Evolutionary conservation across 306 rosid genomes (phyloP).

Genomic region (Fragaria vesca): DNA sequence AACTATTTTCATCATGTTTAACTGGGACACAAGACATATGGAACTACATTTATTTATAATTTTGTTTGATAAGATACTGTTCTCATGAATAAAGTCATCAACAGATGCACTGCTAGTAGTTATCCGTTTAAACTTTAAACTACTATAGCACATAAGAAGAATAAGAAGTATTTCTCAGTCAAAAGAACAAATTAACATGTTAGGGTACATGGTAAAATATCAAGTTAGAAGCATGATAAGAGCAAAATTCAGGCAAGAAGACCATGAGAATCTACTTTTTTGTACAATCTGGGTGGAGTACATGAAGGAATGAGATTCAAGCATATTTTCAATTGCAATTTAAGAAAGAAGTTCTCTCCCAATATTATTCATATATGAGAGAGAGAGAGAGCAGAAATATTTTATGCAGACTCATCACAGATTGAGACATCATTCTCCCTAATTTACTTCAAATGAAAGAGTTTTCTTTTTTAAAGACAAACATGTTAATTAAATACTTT

Average conservation of each 20-base stretch:
- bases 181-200: neutral
- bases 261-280: neutral
- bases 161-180: neutral
- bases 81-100: neutral
- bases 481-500: neutral
- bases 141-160: neutral
- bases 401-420: neutral
- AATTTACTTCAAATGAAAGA: neutral
- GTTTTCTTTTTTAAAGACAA: neutral
- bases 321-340: neutral
- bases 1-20: neutral
- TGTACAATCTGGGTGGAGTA: neutral
- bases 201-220: neutral
- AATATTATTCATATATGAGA: neutral
- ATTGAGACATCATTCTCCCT: neutral
- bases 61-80: neutral
- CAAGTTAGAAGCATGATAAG: neutral
- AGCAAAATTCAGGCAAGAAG: neutral
- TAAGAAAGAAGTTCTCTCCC: neutral
- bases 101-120: neutral
- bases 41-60: neutral
- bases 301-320: neutral
- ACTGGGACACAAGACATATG: neutral
- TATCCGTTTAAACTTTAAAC: neutral
- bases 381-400: neutral